Evolutionary conservation across 352 stramenopile species (phyloP).

Genomic region (Pythium grandisporangium): DNA sequence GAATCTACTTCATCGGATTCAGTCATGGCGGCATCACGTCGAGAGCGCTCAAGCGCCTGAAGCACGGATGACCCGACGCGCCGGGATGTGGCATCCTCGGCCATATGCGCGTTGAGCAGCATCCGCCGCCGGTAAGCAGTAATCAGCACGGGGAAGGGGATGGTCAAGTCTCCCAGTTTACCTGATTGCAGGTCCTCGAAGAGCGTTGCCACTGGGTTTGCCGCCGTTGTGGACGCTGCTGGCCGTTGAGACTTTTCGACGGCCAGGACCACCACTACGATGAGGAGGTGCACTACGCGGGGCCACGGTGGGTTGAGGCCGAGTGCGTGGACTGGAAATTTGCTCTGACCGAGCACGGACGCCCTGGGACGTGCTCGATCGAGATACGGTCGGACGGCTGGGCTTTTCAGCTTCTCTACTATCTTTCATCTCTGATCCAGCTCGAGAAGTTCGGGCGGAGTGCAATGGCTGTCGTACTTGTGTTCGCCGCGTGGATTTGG

Average conservation of each 20-base stretch:
- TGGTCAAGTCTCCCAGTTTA: slow-evolving; percentile 62
- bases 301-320: too few relatives aligned
- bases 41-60: slow-evolving; percentile 52
- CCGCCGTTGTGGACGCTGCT: too few relatives aligned
- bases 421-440: too few relatives aligned
- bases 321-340: too few relatives aligned
- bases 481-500: slow-evolving; percentile 26
- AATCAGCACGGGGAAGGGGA: slow-evolving; percentile 73
- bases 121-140: slow-evolving; percentile 69
- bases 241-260: too few relatives aligned
- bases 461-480: slow-evolving; percentile 30
- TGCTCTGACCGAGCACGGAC: too few relatives aligned
- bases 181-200: slow-evolving; percentile 73
- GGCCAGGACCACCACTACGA: too few relatives aligned
- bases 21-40: slow-evolving; percentile 12
- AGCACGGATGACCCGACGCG: slow-evolving; percentile 32
- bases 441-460: too few relatives aligned
- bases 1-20: background rate
- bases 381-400: too few relatives aligned
- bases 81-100: slow-evolving; percentile 39
- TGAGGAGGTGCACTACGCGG: too few relatives aligned
- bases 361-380: too few relatives aligned
- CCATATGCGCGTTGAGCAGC: slow-evolving; percentile 81
- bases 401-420: too few relatives aligned
- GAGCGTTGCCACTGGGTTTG: slow-evolving; percentile 64